Evolutionary conservation across 106 monocot species (phyloP), one percentile per base, ranked within the genome.

Genomic region (Dactylorhiza incarnata): DNA sequence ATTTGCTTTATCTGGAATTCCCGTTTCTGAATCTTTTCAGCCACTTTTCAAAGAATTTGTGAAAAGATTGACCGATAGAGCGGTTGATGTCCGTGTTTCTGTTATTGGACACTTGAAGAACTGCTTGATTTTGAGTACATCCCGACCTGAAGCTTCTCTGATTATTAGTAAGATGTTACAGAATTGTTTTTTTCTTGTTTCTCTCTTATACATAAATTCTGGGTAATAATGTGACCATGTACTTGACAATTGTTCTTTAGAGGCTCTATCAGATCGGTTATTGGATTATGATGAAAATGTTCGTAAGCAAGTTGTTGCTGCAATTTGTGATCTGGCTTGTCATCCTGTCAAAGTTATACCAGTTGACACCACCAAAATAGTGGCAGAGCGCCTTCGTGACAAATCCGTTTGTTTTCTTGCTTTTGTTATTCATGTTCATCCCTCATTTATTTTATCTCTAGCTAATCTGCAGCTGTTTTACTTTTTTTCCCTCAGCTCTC

Each of bases 201-300:
- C 25, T 70, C 2, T 51, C 50, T 61, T 9, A 70, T 69, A 9
- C 24, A 77, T 25, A 9, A 22, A 69, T 76, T 77, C 55, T 50
- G 56, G 19, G 4, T 59, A 37, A 52, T 63, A 78, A 54, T 67
- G 17, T 76, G 43, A 50, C 71, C 24, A 3, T 29, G 50, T 55
- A 11, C 25, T 15, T 56, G 53, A 74, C 72, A 10, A 48, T 58
- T 74, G 25, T 73, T 82, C 48, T 81, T 37, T 84, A 97, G 97
- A 85, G 83, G 91, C 88, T 50, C 79, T 97, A 0, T 84, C 79
- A 55, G 97, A 97, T 69, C 86, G 93, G 37, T 74, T 97, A 74
- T 77, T 97, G 48, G 97, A 97, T 81, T 91, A 91, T 82, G 91
- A 97, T 89, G 97, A 94, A 86, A 91, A 86, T 86, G 97, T 97